Base-by-base conservation (phyloP, 78 protist genomes). In the Dictyostelium intermedium region DNA sequence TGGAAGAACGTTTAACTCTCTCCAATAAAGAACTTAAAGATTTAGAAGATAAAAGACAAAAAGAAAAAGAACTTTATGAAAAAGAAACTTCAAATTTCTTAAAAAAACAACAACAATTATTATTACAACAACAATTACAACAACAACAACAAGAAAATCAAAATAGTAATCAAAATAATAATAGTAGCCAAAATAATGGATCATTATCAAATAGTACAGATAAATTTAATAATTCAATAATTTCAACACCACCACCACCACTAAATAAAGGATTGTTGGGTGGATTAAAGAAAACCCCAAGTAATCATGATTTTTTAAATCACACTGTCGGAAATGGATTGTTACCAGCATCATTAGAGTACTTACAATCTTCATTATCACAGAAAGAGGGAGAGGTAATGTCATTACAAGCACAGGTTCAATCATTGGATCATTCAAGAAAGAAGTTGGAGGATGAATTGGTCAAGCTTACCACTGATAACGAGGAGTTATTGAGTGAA, bases 401-500 rank as follows among this genome's bases (percentile, higher is more conserved):
- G 35, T 63, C 74, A 13, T 34, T 89, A 50, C 85, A 89, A 41
- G 35, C 82, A 3, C 84, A 89, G 25, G 32, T 50, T 10, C 79
- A 80, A 23, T 81, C 94, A 10, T 32, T 81, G 8, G 86, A 89
- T 20, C 23, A 27, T 14, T 89, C 79, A 80, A 89, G 70, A 61
- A 89, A 80, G 35, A 89, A 89, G 80, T 80, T 89, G 13, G 94
- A 92, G 70, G 92, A 92, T 25, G 92, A 92, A 41, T 41, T 92
- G 39, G 86, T 92, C 1, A 92, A 82, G 8, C 39, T 92, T 10
- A 92, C 96, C 2, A 72, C 91, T 20, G 27, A 30, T 5, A 92
- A 92, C 27, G 96, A 92, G 27, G 43, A 80, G 41, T 14, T 92
- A 14, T 45, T 91, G 27, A 9, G 30, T 9, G 96, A 83, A 81